Evolutionary conservation across 2,329 filamentous ascomycete genomes (phyloP).

Genomic region (Colletotrichum ledebouriae): DNA sequence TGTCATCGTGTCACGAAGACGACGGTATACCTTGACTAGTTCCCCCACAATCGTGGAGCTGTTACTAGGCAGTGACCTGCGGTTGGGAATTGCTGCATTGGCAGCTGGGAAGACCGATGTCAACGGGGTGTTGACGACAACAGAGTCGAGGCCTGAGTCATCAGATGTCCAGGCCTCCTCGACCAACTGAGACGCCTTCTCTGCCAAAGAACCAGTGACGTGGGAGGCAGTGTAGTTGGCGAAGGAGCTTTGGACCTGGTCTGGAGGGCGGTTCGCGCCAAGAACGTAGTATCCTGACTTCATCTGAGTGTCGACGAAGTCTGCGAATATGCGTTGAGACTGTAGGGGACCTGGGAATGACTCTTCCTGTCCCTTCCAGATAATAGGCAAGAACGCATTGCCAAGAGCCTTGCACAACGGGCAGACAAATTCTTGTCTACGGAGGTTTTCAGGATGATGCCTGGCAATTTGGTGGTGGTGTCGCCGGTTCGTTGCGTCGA

Average conservation of each 20-base stretch:
- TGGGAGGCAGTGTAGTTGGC: conserved; percentile 54
- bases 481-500: conserved; percentile 83
- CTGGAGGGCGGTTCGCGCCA: conserved; percentile 50
- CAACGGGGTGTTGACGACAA: conserved; percentile 56
- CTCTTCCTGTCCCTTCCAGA: conserved; percentile 94
- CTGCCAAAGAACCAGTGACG: conserved; percentile 57
- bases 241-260: conserved; percentile 53
- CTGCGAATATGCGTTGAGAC: conserved; percentile 70
- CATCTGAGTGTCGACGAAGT: conserved; percentile 76
- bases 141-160: conserved; percentile 51
- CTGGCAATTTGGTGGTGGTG: conserved; percentile 94
- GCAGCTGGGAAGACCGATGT: conserved; percentile 59
- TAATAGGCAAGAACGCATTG: conserved; percentile 93
- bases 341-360: conserved; percentile 81
- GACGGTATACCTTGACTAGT: conserved; percentile 71
- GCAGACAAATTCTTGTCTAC: conserved; percentile 91
- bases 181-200: conserved; percentile 52
- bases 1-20: conserved; percentile 70
- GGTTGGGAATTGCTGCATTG: conserved; percentile 52
- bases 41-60: conserved; percentile 61
- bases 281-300: conserved; percentile 57
- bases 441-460: conserved; percentile 88
- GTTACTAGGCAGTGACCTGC: conserved; percentile 52
- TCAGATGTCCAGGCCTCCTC: conserved; percentile 58
- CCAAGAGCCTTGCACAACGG: conserved; percentile 96